Evolutionary conservation across 1,139 yeast species (phyloP), one percentile per base, ranked within the genome.

Genomic region (Blastobotrys illinoisensis): DNA sequence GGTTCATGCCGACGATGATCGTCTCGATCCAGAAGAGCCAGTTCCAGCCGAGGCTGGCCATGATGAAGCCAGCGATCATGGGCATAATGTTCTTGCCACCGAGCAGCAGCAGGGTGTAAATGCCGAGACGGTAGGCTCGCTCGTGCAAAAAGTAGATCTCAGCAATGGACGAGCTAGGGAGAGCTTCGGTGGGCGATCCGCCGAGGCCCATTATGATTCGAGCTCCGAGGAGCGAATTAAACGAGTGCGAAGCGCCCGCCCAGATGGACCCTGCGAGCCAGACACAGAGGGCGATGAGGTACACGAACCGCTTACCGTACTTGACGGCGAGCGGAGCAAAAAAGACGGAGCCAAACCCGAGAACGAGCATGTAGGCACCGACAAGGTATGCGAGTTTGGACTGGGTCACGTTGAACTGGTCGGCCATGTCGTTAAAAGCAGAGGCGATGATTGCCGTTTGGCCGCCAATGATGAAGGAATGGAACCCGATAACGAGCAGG

Each of bases 11-110:
- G 24, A 79, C 73, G 57, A 82, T 75, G 55, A 82, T 80, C 13
- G 83, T 71, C 50, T 80, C 70, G 46, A 82, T 79, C 82, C 85
- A 82, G 64, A 79, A 82, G 47, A 82, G 71, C 87, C 87, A 82
- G 62, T 81, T 81, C 69, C 85, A 75, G 61, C 77, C 74, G 52
- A 78, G 67, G 54, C 71, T 64, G 55, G 78, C 74, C 53, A 82
- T 79, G 11, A 82, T 75, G 56, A 82, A 75, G 5, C 80, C 82
- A 4, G 85, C 75, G 16, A 80, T 74, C 62, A 82, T 68, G 7
- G 87, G 87, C 16, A 82, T 74, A 49, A 82, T 68, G 62, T 81
- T 82, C 60, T 82, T 82, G 24, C 87, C 87, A 9, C 87, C 87
- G 32, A 82, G 71, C 62, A 82, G 69, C 53, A 82, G 72, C 71